These are phyloP conservation scores for Ceratopteris richardii DNA, from an alignment of 75 land plant species.

Conservation along the genomic window DNA sequence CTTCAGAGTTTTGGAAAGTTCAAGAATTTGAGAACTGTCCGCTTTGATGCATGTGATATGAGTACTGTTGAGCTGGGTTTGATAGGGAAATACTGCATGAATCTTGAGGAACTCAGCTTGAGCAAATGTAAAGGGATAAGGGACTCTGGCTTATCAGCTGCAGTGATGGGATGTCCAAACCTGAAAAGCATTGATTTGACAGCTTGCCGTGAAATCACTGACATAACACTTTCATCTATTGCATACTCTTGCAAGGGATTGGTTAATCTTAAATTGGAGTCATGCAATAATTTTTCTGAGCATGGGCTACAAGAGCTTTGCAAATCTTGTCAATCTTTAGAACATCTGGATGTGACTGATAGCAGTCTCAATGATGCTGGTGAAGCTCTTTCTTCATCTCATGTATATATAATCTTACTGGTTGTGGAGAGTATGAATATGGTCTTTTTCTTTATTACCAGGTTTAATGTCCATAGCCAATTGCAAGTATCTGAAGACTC, in stretches of 20 bases:
- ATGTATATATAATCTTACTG: background rate
- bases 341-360: slow-evolving; percentile 88
- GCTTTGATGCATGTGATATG: slow-evolving; percentile 76
- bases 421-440: too few relatives aligned
- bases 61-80: slow-evolving; percentile 43
- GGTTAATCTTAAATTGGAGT: slow-evolving; percentile 73
- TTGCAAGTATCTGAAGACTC: slow-evolving; percentile 43
- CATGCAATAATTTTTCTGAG: slow-evolving; percentile 48
- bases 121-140: slow-evolving; percentile 86
- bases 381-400: slow-evolving; percentile 11
- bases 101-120: slow-evolving; percentile 64
- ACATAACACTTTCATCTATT: slow-evolving; percentile 45
- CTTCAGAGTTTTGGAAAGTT: slow-evolving; percentile 27
- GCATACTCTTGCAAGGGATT: slow-evolving; percentile 60
- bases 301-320: slow-evolving; percentile 48
- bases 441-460: slow-evolving; percentile 37
- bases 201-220: slow-evolving; percentile 73
- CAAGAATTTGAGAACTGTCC: slow-evolving; percentile 31
- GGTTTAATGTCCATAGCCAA: slow-evolving; percentile 62
- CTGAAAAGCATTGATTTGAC: slow-evolving; percentile 75
- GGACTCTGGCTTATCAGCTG: slow-evolving; percentile 59
- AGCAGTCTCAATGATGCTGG: slow-evolving; percentile 70
- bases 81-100: slow-evolving; percentile 48
- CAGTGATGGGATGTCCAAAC: slow-evolving; percentile 49
- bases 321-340: slow-evolving; percentile 41